Evolutionary conservation across 2,329 filamentous ascomycete species (phyloP).

Genomic region (Ceratocystis papillata): DNA sequence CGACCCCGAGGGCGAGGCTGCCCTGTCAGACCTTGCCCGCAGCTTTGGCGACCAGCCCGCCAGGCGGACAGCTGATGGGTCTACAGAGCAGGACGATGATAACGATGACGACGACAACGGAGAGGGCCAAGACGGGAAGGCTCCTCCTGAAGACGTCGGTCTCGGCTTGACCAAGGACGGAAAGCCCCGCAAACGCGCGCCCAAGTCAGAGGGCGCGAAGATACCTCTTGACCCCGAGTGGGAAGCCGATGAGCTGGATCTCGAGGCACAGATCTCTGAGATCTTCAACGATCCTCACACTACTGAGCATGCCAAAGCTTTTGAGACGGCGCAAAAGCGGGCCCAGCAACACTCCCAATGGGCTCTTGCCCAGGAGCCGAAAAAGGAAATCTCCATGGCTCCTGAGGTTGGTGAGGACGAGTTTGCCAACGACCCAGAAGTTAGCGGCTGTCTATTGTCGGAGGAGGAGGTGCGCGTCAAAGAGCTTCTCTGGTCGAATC

Average conservation of each 20-base stretch:
- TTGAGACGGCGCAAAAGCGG: slow-evolving; percentile 48
- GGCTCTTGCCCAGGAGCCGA: slow-evolving; percentile 40
- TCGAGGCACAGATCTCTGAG: slow-evolving; percentile 60
- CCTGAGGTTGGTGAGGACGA: slow-evolving; percentile 65
- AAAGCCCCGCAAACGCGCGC: slow-evolving; percentile 9
- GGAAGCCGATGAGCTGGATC: slow-evolving; percentile 50
- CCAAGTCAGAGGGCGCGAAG: slow-evolving; percentile 32
- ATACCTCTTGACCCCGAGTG: slow-evolving; percentile 52
- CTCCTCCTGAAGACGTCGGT: slow-evolving; percentile 27
- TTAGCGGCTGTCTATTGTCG: slow-evolving; percentile 64
- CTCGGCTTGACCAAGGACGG: slow-evolving; percentile 16
- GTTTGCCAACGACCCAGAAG: slow-evolving; percentile 82
- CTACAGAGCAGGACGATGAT: slow-evolving; percentile 26
- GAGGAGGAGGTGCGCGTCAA: slow-evolving; percentile 69
- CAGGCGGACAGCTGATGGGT: not conserved
- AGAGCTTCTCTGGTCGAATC: slow-evolving; percentile 85
- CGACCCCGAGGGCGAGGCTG: slow-evolving; percentile 27
- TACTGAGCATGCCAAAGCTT: slow-evolving; percentile 44
- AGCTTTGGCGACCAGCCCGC: slow-evolving; percentile 36
- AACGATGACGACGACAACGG: slow-evolving; percentile 24
- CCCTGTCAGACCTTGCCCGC: slow-evolving; percentile 35
- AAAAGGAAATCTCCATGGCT: slow-evolving; percentile 44
- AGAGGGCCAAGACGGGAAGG: not conserved
- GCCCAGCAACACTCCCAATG: slow-evolving; percentile 45
- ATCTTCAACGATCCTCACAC: slow-evolving; percentile 54